Evolutionary conservation across 495 filamentous ascomycete genomes (phyloP).

Genomic region (Podospora didyma): DNA sequence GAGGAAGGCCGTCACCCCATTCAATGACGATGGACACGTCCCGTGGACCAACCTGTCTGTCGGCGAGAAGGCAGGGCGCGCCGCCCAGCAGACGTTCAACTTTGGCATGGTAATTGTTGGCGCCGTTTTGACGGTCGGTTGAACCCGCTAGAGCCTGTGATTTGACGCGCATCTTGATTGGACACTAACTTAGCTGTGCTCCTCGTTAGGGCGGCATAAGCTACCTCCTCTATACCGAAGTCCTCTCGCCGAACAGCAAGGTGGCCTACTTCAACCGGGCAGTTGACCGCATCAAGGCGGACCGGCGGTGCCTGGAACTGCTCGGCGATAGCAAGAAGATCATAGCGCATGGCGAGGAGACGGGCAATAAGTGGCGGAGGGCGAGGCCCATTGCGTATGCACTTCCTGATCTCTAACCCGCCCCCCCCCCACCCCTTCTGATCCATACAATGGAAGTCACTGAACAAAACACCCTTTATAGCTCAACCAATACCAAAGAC

Average conservation of each 20-base stretch:
- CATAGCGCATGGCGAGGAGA: conserved; percentile 78
- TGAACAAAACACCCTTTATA: conserved; percentile 22
- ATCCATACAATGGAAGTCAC: not conserved
- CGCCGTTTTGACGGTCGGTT: conserved; percentile 62
- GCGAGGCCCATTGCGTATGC: conserved; percentile 80
- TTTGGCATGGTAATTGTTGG: conserved; percentile 73
- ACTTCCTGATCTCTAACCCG: not conserved
- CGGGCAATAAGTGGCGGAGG: conserved; percentile 74
- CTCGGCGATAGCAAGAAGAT: conserved; percentile 75
- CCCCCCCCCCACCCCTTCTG: too few relatives aligned
- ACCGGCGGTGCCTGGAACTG: conserved; percentile 64
- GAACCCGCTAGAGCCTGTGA: too few relatives aligned
- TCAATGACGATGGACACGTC: conserved; percentile 77
- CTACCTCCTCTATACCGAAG: conserved; percentile 78
- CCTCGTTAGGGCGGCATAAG: conserved; percentile 62
- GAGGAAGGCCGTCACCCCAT: conserved; percentile 68
- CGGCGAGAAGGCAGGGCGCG: conserved; percentile 76
- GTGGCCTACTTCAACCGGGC: conserved; percentile 86
- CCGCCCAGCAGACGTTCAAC: conserved; percentile 89
- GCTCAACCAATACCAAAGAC: conserved; percentile 66
- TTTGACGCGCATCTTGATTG: too few relatives aligned
- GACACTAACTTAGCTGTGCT: conserved; percentile 11
- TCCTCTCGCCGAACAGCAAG: conserved; percentile 81
- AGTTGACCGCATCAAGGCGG: conserved; percentile 70
- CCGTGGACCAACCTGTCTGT: conserved; percentile 72